phyloP scores from a whole-genome alignment of 1,284 basidiomycete species.

The Trametes pubescens region DNA sequence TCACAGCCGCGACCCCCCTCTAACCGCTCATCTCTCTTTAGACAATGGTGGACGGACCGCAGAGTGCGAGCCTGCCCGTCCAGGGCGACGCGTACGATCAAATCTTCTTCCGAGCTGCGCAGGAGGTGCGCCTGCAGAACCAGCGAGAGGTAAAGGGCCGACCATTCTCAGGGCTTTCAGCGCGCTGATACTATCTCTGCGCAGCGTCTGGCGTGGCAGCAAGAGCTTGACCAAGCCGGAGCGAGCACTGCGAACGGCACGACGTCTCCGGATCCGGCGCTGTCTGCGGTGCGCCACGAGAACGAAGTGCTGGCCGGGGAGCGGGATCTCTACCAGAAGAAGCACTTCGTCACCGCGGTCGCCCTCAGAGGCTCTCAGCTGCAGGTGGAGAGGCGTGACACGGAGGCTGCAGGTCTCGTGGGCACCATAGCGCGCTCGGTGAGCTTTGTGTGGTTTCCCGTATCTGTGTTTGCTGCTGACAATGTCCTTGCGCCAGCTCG shows the following conservation, averaged over 20 bases:
- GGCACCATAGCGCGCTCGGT: slow-evolving; percentile 1
- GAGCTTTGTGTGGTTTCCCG: neutral
- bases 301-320: neutral
- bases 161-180: neutral
- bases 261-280: neutral
- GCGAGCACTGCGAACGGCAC: neutral
- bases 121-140: neutral
- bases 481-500: neutral
- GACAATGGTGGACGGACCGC: neutral
- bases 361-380: slow-evolving; percentile 7
- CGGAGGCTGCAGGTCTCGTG: neutral
- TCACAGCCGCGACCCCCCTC: too few relatives aligned
- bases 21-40: neutral
- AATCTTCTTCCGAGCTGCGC: neutral
- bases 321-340: slow-evolving; percentile 2
- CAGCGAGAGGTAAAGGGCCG: neutral
- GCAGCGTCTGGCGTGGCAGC: neutral
- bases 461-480: neutral
- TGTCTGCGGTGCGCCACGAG: neutral
- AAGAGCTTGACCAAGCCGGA: neutral
- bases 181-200: neutral
- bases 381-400: neutral
- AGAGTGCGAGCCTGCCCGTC: neutral
- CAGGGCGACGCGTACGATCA: neutral
- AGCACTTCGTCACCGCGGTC: neutral